Evolutionary conservation across 371 early-diverging fungal genomes (phyloP), one percentile per base, ranked within the genome.

Genomic region (Smittium mucronatum): DNA sequence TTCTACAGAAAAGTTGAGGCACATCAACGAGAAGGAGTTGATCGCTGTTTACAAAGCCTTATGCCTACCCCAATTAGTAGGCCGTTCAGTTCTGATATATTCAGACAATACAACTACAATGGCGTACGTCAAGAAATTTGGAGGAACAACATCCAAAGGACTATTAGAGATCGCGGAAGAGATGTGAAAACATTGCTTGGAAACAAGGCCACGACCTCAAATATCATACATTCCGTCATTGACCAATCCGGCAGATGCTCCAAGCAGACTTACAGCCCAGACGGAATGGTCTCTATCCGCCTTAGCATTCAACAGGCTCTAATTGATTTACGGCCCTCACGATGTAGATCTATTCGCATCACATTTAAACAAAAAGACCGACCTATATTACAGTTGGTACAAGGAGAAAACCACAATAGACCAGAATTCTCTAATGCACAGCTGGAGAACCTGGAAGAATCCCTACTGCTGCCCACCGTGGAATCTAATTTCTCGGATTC

Each of bases 311-410:
- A 21, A 31, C 2, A 35, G 28, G 1, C 36, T 58, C 0, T 32
- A 67, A 1, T 15, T 34, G 36, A 2, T 31, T 0, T 35, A 69
- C 30, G 70, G 63, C 2, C 31, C 1, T 1, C n/a, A 70, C 34
- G 30, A 29, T 17, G 61, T 81, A 17, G 79, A 81, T 59, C 74
- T 72, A 30, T 81, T 81, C 59, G 78, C 75, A 2, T 36, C 75
- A 1, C 28, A 69, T n/a, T 69, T 57, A 32, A 72, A 30, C 64
- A 72, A 36, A 68, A 28, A 65, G 17, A n/a, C 72, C 1, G 30
- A 28, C 32, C 1, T 8, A 21, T 79, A 34, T 58, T 76, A 75
- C 75, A 70, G 59, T 60, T 61, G 61, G 26, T 59, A 63, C 16
- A 69, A 64, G 8, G 77, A 80, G 59, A 76, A 74, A 15, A 31